Conservation (phyloP, 139 green algal species). For the Nannochloris sp. region DNA sequence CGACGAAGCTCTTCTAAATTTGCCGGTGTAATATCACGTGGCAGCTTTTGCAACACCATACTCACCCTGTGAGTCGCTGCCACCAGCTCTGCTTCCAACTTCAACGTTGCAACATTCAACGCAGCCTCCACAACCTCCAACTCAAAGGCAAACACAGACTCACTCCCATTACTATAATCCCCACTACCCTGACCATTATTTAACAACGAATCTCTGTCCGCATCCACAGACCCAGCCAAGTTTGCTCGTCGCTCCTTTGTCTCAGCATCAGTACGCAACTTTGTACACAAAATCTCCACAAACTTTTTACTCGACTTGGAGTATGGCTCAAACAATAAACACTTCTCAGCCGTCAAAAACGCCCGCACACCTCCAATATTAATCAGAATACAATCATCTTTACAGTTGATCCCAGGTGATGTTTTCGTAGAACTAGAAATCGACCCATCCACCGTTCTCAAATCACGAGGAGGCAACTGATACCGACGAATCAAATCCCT, state of each 20-base stretch:
- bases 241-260: constrained; percentile 11
- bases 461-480: constrained; percentile 77
- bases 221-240: not conserved
- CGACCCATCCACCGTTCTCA: constrained; percentile 82
- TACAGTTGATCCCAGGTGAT: constrained; percentile 68
- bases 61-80: constrained; percentile 51
- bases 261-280: constrained; percentile 6
- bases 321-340: constrained; percentile 79
- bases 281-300: constrained; percentile 61
- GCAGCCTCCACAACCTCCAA: constrained; percentile 83
- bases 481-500: constrained; percentile 75
- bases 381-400: constrained; percentile 80
- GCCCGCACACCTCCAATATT: constrained; percentile 60
- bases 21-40: constrained; percentile 76
- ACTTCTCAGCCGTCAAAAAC: constrained; percentile 71
- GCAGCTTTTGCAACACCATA: constrained; percentile 67
- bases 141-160: constrained; percentile 69
- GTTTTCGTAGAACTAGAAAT: constrained; percentile 59
- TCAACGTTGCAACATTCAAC: constrained; percentile 75
- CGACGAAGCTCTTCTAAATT: constrained; percentile 87
- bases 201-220: not conserved
- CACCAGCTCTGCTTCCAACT: constrained; percentile 74
- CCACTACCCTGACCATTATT: constrained; percentile 10
- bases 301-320: constrained; percentile 54
- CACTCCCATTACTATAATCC: not conserved